A percentile compares a stretch with the other conserved stretches of the same genome.
phyloP scores from a whole-genome alignment of 2,329 filamentous ascomycete genomes.

The Penicillium brevicompactum region DNA sequence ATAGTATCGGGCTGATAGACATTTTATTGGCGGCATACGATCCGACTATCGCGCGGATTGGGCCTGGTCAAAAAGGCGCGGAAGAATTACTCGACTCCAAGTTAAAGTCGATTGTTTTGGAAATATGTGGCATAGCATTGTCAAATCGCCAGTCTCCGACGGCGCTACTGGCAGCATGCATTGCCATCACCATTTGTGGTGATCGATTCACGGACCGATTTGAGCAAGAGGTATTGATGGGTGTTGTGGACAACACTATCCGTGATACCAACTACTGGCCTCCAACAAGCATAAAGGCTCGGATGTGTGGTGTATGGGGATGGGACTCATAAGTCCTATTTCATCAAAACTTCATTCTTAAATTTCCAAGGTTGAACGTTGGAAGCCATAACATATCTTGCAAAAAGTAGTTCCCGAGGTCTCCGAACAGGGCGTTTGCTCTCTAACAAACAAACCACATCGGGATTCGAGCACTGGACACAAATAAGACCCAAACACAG shows the following conservation, averaged over 20 bases:
- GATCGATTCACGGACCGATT: constrained; percentile 9
- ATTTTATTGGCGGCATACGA: constrained; percentile 31
- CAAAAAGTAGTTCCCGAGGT: too few relatives aligned
- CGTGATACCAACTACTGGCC: constrained; percentile 13
- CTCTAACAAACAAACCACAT: too few relatives aligned
- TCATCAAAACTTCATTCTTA: too few relatives aligned
- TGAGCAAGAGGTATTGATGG: constrained; percentile 14
- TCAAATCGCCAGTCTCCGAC: constrained; percentile 22
- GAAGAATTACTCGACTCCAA: constrained; percentile 8
- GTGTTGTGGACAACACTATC: constrained; percentile 10
- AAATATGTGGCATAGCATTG: constrained; percentile 22
- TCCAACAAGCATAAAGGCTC: constrained; percentile 8
- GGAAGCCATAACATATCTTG: background rate
- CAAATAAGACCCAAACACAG: too few relatives aligned
- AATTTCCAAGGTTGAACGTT: too few relatives aligned
- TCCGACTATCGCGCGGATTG: constrained; percentile 26
- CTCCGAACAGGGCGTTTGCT: too few relatives aligned
- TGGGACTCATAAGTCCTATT: background rate
- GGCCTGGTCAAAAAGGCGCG: constrained; percentile 16
- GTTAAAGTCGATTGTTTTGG: constrained; percentile 16
- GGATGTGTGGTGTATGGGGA: constrained; percentile 5
- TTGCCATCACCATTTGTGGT: constrained; percentile 14
- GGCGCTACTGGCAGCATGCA: constrained; percentile 17
- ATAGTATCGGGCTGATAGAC: constrained; percentile 25
- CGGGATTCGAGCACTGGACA: too few relatives aligned